phyloP scores from a whole-genome alignment of 2,329 filamentous ascomycete species.

The Scedosporium minutisporum region DNA sequence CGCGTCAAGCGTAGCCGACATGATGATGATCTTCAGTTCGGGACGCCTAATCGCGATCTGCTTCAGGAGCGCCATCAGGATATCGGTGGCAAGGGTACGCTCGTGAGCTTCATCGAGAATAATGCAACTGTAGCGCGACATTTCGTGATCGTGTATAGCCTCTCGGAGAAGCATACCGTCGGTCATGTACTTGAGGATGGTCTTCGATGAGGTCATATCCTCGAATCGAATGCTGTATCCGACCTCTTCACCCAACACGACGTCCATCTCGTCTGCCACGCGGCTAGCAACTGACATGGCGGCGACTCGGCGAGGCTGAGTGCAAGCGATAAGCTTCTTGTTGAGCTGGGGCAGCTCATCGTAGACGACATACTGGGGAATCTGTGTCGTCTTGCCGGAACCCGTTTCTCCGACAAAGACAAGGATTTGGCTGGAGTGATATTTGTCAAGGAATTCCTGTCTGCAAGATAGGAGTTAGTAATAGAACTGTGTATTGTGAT shows the following conservation, averaged over 20 bases:
- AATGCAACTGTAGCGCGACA: constrained; percentile 90
- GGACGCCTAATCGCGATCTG: constrained; percentile 72
- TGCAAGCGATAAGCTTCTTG: constrained; percentile 90
- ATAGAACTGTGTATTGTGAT: not conserved
- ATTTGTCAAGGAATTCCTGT: constrained; percentile 87
- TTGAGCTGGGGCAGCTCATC: constrained; percentile 85
- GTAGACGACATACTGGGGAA: constrained; percentile 95
- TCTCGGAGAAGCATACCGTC: constrained; percentile 97
- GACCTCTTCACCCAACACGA: constrained; percentile 83
- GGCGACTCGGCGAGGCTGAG: constrained; percentile 92
- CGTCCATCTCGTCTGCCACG: constrained; percentile 95
- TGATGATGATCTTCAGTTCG: constrained; percentile 97
- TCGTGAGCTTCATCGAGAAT: constrained; percentile 99
- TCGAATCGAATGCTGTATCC: constrained; percentile 99
- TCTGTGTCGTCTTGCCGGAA: constrained; percentile 98
- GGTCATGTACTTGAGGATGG: constrained; percentile 98
- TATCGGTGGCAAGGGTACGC: constrained; percentile 91
- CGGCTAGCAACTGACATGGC: constrained; percentile 98
- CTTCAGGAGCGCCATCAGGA: constrained; percentile 93
- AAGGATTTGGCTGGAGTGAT: constrained; percentile 88
- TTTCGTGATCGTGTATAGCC: constrained; percentile 89
- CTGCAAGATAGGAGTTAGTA: constrained; percentile 27
- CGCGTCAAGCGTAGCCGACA: constrained; percentile 94
- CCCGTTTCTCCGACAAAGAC: constrained; percentile 98
- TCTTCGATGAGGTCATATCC: constrained; percentile 80